Base-by-base conservation (phyloP, 306 rosid genomes). In the Prunus padus region DNA sequence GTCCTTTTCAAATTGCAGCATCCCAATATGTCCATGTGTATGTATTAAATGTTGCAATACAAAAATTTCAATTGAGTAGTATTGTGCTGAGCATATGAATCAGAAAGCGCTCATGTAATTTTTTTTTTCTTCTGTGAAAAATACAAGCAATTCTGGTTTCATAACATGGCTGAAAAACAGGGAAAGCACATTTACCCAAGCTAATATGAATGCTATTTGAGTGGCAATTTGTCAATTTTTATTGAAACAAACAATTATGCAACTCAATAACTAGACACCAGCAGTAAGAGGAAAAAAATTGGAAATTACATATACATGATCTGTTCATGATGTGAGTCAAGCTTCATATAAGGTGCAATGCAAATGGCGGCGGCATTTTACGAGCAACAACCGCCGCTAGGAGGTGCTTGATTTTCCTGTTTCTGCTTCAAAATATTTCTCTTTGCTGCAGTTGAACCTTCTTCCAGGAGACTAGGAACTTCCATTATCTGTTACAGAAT, bases 401-500 rank as follows among this genome's bases (percentile, higher is more conserved):
- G 77, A 28, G 91, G 73, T 75, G 87, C 49, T 71, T 82, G 84
- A 25, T 84, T 74, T 78, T 88, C 89, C 64, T 73, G 92, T 57
- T 85, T 85, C 77, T 59, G 97, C 91, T 90, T 87, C 70, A 88
- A 72, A 71, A 85, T 79, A 68, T 81, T 90, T 81, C 90, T 85
- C 83, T 90, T 95, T 50, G 79, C 84, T 46, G 66, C 80, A 61
- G 74, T 85, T 22, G 99, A 89, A 56, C 96, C 97, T 87, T 90
- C 96, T 82, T 92, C 95, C 82, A 90, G 56, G 11, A 95, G 97
- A 74, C 92, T 89, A 10, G 99, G 99, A 81, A 83, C 88, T 85
- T 90, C 99, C 97, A 88, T 90, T 80, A 92, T 92, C 97, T 93
- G 78, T 65, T 56, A 78, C 72, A 76, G 76, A 42, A 74, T 63